Evolutionary conservation across 2,329 filamentous ascomycete genomes (phyloP), one percentile per base, ranked within the genome.

Genomic region (Microdochium nivale): DNA sequence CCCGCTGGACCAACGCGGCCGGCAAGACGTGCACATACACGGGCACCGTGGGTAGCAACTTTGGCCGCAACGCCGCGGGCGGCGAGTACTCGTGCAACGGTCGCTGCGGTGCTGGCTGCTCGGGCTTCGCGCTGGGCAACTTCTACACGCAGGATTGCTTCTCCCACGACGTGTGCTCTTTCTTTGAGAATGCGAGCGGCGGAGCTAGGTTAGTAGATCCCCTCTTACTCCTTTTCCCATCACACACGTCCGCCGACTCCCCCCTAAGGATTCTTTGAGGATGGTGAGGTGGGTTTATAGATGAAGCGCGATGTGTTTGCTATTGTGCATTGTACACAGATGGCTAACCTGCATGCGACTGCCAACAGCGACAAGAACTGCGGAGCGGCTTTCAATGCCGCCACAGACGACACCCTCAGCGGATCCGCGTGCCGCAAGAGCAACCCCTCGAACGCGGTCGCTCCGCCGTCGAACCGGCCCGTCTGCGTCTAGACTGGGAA

Each of bases 11-110:
- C 2, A 73, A 76, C 47, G 61, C 62, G 47, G 69, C 65, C 0
- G 71, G 70, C 0, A 56, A 71, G 55, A 63, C 60, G 1, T 77
- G 74, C 54, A 69, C 65, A 1, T 77, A 69, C 56, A 68, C 60
- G 0, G 73, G 73, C 7, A 58, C 65, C 2, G 74, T 77, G 1
- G 74, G 74, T 2, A 72, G 70, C 52, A 77, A 77, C 58, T 77
- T 69, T 48, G 74, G 74, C n/a, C 58, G 61, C 0, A 74, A 74
- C 44, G 59, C 57, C 40, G 63, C 61, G 2, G 66, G 67, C 24
- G 73, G 74, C 61, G 72, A 76, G 74, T 77, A 76, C 47, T 72
- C 69, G 9, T 77, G 74, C 52, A 76, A 76, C 50, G 74, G 74
- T 1, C 65, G 74, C 27, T 77, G 75, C 32, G 74, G 75, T 25